phyloP scores from a whole-genome alignment of 371 early-diverging fungal species.

The Chytridium lagenaria region DNA sequence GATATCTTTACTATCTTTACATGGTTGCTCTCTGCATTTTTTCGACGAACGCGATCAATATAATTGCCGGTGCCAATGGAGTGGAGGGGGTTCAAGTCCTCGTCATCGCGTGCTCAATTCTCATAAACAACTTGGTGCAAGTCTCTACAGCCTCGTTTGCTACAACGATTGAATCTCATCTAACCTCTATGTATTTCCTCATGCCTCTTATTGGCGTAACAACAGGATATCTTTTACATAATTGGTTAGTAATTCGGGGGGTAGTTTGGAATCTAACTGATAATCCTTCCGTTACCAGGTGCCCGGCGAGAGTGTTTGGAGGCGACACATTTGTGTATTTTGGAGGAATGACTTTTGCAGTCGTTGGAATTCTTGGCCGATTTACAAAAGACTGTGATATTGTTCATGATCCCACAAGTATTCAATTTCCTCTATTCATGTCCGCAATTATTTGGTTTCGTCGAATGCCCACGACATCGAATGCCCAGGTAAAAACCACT shows the following conservation, averaged over 20 bases:
- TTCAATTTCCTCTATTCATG: conserved; percentile 95
- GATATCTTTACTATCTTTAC: conserved; percentile 89
- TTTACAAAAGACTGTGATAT: conserved; percentile 90
- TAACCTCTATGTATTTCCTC: conserved; percentile 85
- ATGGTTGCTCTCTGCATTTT: conserved; percentile 90
- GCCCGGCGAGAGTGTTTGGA: conserved; percentile 93
- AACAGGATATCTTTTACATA: conserved; percentile 76
- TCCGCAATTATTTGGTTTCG: conserved; percentile 92
- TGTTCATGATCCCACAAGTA: conserved; percentile 95
- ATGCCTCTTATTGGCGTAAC: conserved; percentile 91
- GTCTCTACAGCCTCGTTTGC: conserved; percentile 33
- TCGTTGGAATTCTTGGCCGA: conserved; percentile 92
- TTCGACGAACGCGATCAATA: conserved; percentile 98
- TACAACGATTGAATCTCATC: conserved; percentile 70
- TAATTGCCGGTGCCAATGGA: conserved; percentile 98
- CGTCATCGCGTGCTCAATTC: conserved; percentile 86
- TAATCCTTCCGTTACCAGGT: conserved; percentile 64
- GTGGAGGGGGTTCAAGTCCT: conserved; percentile 94
- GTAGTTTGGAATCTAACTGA: conserved; percentile 1
- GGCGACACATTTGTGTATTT: conserved; percentile 98
- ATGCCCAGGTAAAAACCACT: conserved; percentile 74
- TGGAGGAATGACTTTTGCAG: conserved; percentile 98
- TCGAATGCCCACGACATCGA: conserved; percentile 97
- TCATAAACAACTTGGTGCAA: conserved; percentile 76
- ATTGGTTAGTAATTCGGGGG: conserved; percentile 71